A percentile compares a stretch with the other conserved stretches of the same genome.
These are phyloP conservation scores for Tricholoma hemisulphureum DNA, from an alignment of 768 basidiomycete genomes.

Conservation along the genomic window DNA sequence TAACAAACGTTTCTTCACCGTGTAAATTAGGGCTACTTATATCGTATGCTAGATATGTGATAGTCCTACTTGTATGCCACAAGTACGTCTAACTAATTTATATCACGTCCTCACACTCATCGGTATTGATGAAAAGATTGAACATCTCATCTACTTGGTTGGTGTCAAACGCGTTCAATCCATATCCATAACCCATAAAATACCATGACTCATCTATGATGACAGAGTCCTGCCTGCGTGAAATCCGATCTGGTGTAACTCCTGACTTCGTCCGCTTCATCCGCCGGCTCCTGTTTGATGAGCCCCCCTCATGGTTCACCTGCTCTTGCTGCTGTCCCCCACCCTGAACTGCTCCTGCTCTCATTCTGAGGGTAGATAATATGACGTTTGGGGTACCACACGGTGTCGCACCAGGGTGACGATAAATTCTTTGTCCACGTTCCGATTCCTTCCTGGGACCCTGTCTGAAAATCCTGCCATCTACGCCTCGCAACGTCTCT, in stretches of 20 bases:
- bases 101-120: conserved; percentile 26
- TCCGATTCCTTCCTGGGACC: not conserved
- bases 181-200: not conserved
- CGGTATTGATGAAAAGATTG: conserved; percentile 38
- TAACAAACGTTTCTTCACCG: conserved; percentile 4
- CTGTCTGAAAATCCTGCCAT: conserved; percentile 8
- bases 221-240: not conserved
- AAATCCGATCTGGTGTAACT: not conserved
- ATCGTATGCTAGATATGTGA: too few species aligned
- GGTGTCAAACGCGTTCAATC: not conserved
- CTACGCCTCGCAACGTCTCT: conserved; percentile 9
- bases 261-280: not conserved
- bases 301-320: not conserved
- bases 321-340: not conserved
- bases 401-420: not conserved
- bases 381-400: not conserved
- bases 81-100: conserved; percentile 1
- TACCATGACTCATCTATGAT: not conserved
- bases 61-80: not conserved
- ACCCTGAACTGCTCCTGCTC: not conserved
- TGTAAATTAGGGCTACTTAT: too few species aligned
- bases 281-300: not conserved
- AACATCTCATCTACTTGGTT: conserved; percentile 34
- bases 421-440: not conserved
- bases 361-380: not conserved